These are phyloP conservation scores for Naganishia sp. DNA, from an alignment of 1,284 basidiomycete genomes.

Conservation along the genomic window DNA sequence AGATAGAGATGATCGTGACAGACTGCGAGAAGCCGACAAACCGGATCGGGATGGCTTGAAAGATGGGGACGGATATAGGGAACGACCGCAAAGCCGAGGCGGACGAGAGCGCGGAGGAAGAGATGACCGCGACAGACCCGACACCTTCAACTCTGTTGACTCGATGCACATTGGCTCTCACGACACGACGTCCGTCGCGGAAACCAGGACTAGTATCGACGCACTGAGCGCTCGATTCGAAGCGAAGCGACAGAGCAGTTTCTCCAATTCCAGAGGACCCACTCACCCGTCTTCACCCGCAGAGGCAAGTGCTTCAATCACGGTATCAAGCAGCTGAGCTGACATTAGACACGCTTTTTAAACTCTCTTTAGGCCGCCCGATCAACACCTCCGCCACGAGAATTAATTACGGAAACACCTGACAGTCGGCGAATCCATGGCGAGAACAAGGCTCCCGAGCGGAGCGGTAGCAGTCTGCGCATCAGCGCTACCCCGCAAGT, in stretches of 20 bases:
- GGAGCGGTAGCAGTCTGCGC: background rate
- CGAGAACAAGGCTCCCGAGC: background rate
- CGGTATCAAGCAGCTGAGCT: background rate
- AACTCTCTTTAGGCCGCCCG: background rate
- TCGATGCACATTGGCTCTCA: background rate
- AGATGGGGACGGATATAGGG: conserved; percentile 8
- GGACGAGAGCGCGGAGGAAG: conserved; percentile 7
- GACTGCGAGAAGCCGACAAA: conserved; percentile 7
- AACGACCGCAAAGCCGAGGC: conserved; percentile 1
- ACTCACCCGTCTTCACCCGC: background rate
- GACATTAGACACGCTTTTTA: too few relatives aligned
- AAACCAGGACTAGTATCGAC: conserved; percentile 15
- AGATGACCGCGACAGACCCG: background rate
- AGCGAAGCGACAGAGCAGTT: conserved; percentile 7
- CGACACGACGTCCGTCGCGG: background rate
- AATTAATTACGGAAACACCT: conserved; percentile 3
- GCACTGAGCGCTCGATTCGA: conserved; percentile 22
- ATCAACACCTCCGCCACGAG: conserved; percentile 3
- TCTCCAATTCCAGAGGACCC: conserved; percentile 10
- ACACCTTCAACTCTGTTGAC: background rate
- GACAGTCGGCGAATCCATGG: background rate
- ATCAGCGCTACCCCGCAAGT: background rate
- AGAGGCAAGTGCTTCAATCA: background rate
- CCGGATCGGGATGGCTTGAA: background rate
- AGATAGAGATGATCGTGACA: conserved; percentile 7